phyloP scores from a whole-genome alignment of 139 green algal species.

The Haematococcus sp. region DNA sequence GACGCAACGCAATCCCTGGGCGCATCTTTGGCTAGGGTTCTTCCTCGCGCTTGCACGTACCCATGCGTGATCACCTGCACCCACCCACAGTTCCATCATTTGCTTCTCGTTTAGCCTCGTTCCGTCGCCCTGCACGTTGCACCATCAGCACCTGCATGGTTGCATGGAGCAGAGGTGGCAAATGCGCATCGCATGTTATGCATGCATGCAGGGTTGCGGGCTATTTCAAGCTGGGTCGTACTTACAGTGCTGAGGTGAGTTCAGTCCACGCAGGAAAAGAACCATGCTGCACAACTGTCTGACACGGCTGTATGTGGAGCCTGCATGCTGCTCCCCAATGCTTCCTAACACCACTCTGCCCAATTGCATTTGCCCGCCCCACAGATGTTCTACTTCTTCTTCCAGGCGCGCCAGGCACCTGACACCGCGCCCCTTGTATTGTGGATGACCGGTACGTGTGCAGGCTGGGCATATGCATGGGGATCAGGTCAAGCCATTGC shows the following conservation, averaged over 20 bases:
- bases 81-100: too few relatives aligned
- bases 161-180: too few relatives aligned
- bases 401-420: constrained; percentile 10
- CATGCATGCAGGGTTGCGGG: constrained; percentile 12
- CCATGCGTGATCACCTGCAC: not conserved
- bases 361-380: constrained; percentile 40
- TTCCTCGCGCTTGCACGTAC: not conserved
- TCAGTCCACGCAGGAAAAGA: constrained; percentile 15
- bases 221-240: constrained; percentile 75
- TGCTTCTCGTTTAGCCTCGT: too few relatives aligned
- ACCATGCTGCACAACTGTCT: not conserved
- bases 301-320: not conserved
- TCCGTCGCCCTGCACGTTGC: too few relatives aligned
- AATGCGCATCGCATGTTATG: too few relatives aligned
- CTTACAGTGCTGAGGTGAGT: too few relatives aligned
- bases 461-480: not conserved
- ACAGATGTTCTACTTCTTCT: constrained; percentile 76
- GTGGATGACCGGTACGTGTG: constrained; percentile 68
- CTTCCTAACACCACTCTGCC: not conserved
- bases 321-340: not conserved
- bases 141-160: not conserved
- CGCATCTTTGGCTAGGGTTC: too few relatives aligned
- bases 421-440: constrained; percentile 53
- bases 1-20: too few relatives aligned
- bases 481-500: too few relatives aligned